Evolutionary conservation across 345 rosid genomes (phyloP).

Genomic region (Brassica napus): DNA sequence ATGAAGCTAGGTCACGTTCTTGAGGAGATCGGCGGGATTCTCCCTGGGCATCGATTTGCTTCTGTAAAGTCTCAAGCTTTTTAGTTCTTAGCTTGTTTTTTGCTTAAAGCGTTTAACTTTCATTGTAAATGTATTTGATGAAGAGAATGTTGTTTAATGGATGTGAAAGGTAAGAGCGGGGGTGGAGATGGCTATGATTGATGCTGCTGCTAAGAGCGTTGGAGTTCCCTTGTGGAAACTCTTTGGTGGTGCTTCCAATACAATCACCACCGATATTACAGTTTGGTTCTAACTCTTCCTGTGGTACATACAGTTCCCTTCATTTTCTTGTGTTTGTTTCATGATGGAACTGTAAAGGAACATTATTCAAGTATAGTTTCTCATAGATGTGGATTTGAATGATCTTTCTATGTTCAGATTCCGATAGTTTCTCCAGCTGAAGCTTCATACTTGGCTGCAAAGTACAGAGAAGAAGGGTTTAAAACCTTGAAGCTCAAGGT

Average conservation of each 20-base stretch:
- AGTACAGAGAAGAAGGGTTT: slow-evolving; percentile 72
- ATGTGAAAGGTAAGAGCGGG: slow-evolving; percentile 77
- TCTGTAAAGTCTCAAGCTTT: slow-evolving; percentile 52
- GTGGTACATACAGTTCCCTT: slow-evolving; percentile 13
- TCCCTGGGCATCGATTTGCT: slow-evolving; percentile 77
- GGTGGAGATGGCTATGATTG: slow-evolving; percentile 90
- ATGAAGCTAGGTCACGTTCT: slow-evolving; percentile 49
- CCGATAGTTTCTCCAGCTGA: slow-evolving; percentile 84
- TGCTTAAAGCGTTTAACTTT: background rate
- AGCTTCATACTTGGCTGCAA: slow-evolving; percentile 74
- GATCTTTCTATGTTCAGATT: slow-evolving; percentile 53
- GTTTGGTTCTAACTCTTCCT: slow-evolving; percentile 53
- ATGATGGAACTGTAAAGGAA: background rate
- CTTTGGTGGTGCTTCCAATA: slow-evolving; percentile 78
- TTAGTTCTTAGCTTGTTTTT: background rate
- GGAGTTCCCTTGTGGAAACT: slow-evolving; percentile 74
- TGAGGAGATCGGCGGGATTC: slow-evolving; percentile 46
- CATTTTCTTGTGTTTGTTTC: background rate
- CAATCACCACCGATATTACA: slow-evolving; percentile 81
- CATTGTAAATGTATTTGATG: background rate
- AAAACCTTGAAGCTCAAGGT: slow-evolving; percentile 89
- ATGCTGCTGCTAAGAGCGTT: slow-evolving; percentile 78
- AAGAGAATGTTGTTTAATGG: slow-evolving; percentile 9
- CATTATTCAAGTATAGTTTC: background rate
- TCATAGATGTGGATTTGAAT: background rate